Conservation (phyloP, 176 grass and related monocot species). For the Phragmites australis region DNA sequence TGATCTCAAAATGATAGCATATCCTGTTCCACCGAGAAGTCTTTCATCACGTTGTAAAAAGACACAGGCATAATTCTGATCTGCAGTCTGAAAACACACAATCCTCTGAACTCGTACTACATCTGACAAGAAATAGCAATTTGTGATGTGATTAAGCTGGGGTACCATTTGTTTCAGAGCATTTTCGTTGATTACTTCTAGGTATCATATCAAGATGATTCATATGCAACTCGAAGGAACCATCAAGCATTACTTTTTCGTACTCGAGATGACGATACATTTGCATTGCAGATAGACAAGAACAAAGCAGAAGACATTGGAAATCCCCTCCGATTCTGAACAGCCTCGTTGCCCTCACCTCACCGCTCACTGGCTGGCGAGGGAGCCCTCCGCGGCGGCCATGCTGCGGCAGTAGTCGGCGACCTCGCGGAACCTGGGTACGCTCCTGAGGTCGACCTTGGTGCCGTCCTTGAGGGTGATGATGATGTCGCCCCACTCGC, state of each 20-base stretch:
- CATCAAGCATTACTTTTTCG: background rate
- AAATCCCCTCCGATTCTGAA: background rate
- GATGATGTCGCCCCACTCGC: slow-evolving; percentile 93
- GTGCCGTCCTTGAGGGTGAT: slow-evolving; percentile 88
- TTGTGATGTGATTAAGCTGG: too few species aligned
- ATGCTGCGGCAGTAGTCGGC: slow-evolving; percentile 74
- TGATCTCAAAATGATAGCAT: background rate
- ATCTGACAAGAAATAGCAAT: too few species aligned
- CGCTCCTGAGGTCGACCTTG: slow-evolving; percentile 95
- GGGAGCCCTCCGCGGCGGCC: slow-evolving; percentile 52
- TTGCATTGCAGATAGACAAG: background rate
- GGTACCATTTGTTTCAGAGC: too few species aligned
- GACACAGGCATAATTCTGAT: background rate
- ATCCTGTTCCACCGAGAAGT: background rate
- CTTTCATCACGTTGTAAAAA: background rate
- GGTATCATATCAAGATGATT: background rate
- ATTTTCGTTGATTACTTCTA: too few species aligned
- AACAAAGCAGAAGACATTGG: background rate
- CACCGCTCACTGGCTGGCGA: background rate
- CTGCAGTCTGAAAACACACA: background rate
- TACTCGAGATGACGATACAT: background rate
- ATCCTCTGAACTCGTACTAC: background rate
- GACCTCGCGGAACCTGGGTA: slow-evolving; percentile 90
- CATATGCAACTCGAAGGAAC: background rate
- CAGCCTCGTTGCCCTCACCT: background rate